Conservation (phyloP, 1,284 basidiomycete species). For the Melampsora americana region DNA sequence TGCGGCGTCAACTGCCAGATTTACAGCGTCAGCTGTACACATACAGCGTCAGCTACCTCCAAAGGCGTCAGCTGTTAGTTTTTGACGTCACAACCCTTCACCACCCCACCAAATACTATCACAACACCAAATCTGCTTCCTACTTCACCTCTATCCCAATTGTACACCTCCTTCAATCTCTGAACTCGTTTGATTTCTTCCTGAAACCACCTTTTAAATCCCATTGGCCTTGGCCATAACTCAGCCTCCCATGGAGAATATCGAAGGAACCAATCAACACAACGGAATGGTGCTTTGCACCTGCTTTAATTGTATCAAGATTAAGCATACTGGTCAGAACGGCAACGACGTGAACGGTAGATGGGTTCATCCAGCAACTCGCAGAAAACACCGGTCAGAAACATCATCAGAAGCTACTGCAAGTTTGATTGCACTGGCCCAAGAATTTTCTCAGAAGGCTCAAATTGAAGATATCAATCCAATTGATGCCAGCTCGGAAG, state of each 20-base stretch:
- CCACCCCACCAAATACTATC: no score
- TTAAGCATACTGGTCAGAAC: neutral
- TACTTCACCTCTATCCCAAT: no score
- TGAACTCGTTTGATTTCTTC: no score
- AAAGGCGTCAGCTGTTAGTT: no score
- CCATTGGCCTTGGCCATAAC: no score
- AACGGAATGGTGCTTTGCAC: neutral
- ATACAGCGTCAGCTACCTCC: no score
- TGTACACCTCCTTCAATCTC: no score
- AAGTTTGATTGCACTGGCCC: neutral
- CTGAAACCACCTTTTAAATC: no score
- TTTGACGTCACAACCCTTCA: no score
- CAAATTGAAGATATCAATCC: neutral
- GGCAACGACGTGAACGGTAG: neutral
- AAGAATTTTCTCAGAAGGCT: neutral
- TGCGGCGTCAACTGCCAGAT: no score
- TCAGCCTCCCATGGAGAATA: neutral
- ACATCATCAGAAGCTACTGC: neutral
- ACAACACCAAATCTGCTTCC: no score
- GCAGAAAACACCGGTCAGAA: neutral
- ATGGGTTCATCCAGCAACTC: conserved; percentile 6
- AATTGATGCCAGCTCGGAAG: neutral
- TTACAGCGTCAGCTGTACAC: no score
- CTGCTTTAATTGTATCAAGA: neutral
- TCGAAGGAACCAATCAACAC: neutral